A percentile compares a stretch with the other conserved stretches of the same genome.
Conservation (phyloP, 2,329 filamentous ascomycete species). For the Lasiodiplodia gonubiensis region DNA sequence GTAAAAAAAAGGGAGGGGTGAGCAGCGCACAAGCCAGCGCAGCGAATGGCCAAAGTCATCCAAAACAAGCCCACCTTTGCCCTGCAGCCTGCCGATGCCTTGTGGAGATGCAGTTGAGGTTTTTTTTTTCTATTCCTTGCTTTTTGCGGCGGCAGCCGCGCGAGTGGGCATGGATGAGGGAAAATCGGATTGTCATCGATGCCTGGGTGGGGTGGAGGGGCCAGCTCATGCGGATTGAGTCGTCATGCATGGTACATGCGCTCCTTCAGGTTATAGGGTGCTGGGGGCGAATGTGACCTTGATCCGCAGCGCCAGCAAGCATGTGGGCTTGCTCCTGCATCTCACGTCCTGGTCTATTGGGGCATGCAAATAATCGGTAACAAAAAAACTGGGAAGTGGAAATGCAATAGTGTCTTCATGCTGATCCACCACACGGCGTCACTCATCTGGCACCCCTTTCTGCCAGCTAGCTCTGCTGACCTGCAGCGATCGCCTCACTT, state of each 20-base stretch:
- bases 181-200: neutral
- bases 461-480: neutral
- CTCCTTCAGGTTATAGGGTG: neutral
- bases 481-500: conserved; percentile 19
- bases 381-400: neutral
- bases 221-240: conserved; percentile 19
- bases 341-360: neutral
- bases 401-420: conserved; percentile 5
- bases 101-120: neutral
- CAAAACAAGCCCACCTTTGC: neutral
- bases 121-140: neutral
- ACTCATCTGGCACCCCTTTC: conserved; percentile 2
- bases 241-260: conserved; percentile 22
- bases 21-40: neutral
- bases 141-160: conserved; percentile 25
- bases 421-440: conserved; percentile 14
- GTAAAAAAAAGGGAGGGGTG: neutral
- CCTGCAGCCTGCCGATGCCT: neutral
- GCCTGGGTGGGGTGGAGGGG: neutral
- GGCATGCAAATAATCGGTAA: neutral
- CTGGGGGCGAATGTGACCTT: conserved; percentile 15
- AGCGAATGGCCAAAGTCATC: neutral
- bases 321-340: neutral
- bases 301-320: neutral
- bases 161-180: neutral